Percentiles rank a stretch among this genome's conserved stretches.
These are phyloP conservation scores for Cochliopodium minus DNA, from an alignment of 208 protist genomes.

Conservation along the genomic window DNA sequence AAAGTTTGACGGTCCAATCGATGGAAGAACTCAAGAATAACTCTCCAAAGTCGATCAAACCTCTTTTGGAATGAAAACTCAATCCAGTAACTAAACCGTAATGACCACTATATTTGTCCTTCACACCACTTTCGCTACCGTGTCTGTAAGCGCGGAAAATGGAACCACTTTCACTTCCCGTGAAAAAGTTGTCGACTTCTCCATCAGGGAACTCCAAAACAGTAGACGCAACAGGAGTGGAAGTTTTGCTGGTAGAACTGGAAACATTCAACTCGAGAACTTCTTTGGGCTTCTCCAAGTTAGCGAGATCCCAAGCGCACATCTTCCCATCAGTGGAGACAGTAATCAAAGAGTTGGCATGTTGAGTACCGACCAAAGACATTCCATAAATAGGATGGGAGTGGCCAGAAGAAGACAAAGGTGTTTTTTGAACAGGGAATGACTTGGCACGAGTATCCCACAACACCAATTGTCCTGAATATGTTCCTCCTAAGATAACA, in stretches of 20 bases:
- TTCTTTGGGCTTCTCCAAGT: background rate
- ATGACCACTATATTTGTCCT: constrained; percentile 1
- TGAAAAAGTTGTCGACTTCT: constrained; percentile 1
- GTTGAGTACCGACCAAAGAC: background rate
- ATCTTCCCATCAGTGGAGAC: constrained; percentile 4
- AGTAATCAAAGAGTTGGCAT: constrained; percentile 2
- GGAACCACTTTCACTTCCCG: background rate
- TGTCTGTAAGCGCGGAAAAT: background rate
- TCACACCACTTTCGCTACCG: background rate
- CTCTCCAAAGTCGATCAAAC: constrained; percentile 13
- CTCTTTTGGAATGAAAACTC: background rate
- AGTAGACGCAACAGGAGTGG: background rate
- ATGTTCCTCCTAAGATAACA: constrained; percentile 9
- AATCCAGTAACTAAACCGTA: background rate
- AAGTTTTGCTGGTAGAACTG: background rate
- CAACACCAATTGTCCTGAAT: constrained; percentile 8
- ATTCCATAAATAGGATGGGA: constrained; percentile 13
- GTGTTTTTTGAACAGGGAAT: background rate
- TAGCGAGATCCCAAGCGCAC: constrained; percentile 2
- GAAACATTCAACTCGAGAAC: background rate
- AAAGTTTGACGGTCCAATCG: constrained; percentile 24
- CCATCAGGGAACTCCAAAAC: constrained; percentile 1
- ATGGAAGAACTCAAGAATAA: constrained; percentile 16
- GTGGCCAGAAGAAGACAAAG: background rate
- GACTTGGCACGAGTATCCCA: constrained; percentile 6